Evolutionary conservation across 805 yeast genomes (phyloP), one percentile per base, ranked within the genome.

Genomic region (Geotrichum ghanense): DNA sequence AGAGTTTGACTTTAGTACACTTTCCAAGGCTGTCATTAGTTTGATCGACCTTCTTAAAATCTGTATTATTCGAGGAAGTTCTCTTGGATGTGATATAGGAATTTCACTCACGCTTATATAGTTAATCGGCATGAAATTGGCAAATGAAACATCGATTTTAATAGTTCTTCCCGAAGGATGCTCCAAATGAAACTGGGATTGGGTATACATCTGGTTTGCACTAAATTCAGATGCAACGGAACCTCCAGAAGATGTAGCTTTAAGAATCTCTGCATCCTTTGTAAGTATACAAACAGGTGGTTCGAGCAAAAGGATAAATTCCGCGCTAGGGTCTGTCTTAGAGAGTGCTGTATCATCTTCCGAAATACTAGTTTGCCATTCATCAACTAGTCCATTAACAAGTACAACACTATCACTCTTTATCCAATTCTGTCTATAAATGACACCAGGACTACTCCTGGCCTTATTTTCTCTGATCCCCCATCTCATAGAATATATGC

Each of bases 281-380:
- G 42, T 48, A 31, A 61, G 54, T 12, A 63, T 39, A 3, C 50
- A 19, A 1, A 66, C 60, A 0, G 70, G 67, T 6, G 70, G 70
- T 27, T 55, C 61, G 4, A 66, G 58, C 16, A 51, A 42, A 9
- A 66, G 49, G 1, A 58, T 62, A 20, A 63, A 55, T 45, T 62
- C 62, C 1, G 67, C 62, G 1, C 57, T 45, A 3, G 57, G 51
- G 31, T 61, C 64, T 9, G 16, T 12, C 5, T 31, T n/a, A 6
- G 16, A 5, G 17, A n/a, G 19, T 6, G 7, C 37, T 19, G 45
- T 42, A 43, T 50, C 17, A 25, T 48, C 42, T 25, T 44, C 48
- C 1, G 51, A 44, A n/a, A n/a, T n/a, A n/a, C n/a, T n/a, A 21
- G 46, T 49, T 35, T 41, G 43, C 58, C 55, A 51, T 14, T 22